phyloP scores from a whole-genome alignment of 2,329 filamentous ascomycete genomes.

The Didymosphaeria variabile region DNA sequence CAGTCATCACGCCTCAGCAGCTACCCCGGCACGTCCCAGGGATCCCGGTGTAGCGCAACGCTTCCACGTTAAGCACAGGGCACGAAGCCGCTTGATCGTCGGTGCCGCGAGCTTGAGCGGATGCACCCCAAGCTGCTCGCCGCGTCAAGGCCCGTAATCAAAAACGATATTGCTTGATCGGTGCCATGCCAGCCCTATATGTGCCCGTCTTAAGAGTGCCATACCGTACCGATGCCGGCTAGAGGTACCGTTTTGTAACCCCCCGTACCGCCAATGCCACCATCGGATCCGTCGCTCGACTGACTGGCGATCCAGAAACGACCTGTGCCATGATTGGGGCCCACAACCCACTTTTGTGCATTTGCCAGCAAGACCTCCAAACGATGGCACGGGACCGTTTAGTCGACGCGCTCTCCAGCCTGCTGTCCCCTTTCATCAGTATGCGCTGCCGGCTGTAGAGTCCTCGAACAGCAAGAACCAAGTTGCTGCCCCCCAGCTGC shows the following conservation, averaged over 20 bases:
- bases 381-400: conserved; percentile 39
- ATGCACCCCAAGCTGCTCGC: conserved; percentile 42
- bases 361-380: conserved; percentile 34
- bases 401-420: conserved; percentile 27
- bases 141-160: conserved; percentile 47
- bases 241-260: conserved; percentile 44
- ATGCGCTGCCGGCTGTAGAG: conserved; percentile 26
- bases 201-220: conserved; percentile 30
- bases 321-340: conserved; percentile 41
- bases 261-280: conserved; percentile 35
- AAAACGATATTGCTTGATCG: conserved; percentile 50
- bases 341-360: conserved; percentile 31
- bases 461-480: conserved; percentile 24
- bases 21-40: conserved; percentile 33
- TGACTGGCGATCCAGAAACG: conserved; percentile 38
- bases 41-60: conserved; percentile 40
- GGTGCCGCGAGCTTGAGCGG: conserved; percentile 46
- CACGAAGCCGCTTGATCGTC: conserved; percentile 45
- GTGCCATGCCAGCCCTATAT: conserved; percentile 45
- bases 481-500: conserved; percentile 26
- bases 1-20: conserved; percentile 39
- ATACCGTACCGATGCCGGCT: conserved; percentile 44
- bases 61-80: conserved; percentile 49
- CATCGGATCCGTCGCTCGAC: conserved; percentile 29
- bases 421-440: conserved; percentile 26